Base-by-base conservation (phyloP, 1,139 yeast genomes). In the Groenewaldozyma auringiensis region DNA sequence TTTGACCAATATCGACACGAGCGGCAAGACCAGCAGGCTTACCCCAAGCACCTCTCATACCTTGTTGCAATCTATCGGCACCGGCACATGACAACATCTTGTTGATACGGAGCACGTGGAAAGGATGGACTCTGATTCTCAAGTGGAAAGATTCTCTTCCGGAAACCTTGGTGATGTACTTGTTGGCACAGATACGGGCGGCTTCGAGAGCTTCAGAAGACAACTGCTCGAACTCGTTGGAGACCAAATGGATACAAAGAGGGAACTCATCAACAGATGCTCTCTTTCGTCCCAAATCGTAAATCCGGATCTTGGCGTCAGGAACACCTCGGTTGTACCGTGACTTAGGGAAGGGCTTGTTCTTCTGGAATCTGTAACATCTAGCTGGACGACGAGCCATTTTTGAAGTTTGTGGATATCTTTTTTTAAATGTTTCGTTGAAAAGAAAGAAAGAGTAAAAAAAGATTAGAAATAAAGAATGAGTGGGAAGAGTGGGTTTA, bases 31-130 rank as follows among this genome's bases (percentile, higher is more conserved):
- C 98, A 68, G 89, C 96, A 69, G 98, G 98, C 80, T 92, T 92
- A 86, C 98, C 98, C 97, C 97, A 92, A 71, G 98, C 98, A 82
- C 95, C 95, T 86, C 98, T 89, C 98, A 92, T 92, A 87, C 98
- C 98, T 80, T 94, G 97, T 81, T 92, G 98, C 78, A 92, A 83
- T 85, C 98, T 87, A 89, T 92, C 98, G 72, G 98, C 98, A 85
- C 98, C 98, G 78, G 98, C 98, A 81, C 98, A 92, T 69, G 98
- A 92, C 95, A 92, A 87, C 98, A 92, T 92, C 85, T 92, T 92
- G 92, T 92, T 92, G 81, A 92, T 92, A 79, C 98, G 86, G 75
- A 92, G 84, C 64, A 94, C 98, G 82, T 92, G 98, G 97, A 85
- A 94, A 67, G 98, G 98, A 77, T 92, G 98, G 69, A 89, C 98